phyloP scores from a whole-genome alignment of 345 rosid species.

The Boechera stricta region DNA sequence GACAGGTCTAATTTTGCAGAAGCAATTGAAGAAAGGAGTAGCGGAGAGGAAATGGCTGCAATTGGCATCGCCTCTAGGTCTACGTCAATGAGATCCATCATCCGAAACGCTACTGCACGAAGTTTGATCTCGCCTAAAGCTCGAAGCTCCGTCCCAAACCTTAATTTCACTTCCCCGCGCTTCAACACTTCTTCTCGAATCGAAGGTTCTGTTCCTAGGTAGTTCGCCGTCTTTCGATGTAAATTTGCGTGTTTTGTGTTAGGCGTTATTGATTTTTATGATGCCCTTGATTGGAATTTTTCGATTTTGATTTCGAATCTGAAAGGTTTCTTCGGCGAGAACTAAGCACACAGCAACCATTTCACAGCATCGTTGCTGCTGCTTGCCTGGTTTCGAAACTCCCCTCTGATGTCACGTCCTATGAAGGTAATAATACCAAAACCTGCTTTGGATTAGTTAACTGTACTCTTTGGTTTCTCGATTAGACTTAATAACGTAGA shows the following conservation, averaged over 20 bases:
- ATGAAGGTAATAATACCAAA: constrained; percentile 50
- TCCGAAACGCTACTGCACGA: constrained; percentile 45
- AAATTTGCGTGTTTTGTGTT: neutral
- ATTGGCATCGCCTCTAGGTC: constrained; percentile 58
- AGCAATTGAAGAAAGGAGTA: neutral
- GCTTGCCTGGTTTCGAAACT: constrained; percentile 82
- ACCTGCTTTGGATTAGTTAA: neutral
- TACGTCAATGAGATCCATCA: constrained; percentile 48
- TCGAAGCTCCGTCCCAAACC: constrained; percentile 45
- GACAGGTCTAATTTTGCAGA: neutral
- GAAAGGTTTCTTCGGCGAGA: constrained; percentile 66
- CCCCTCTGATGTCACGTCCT: constrained; percentile 51
- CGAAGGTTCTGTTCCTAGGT: constrained; percentile 49
- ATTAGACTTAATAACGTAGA: neutral
- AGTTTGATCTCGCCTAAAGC: constrained; percentile 28
- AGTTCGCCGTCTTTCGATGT: neutral
- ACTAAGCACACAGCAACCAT: constrained; percentile 64
- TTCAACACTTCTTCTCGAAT: constrained; percentile 48
- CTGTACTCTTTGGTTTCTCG: neutral
- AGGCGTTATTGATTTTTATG: neutral
- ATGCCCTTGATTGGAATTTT: constrained; percentile 11
- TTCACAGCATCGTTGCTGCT: constrained; percentile 66
- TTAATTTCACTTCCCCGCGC: constrained; percentile 41
- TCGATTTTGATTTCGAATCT: constrained; percentile 19
- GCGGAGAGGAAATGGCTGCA: constrained; percentile 47